Percentiles rank a stretch among this genome's conserved stretches.
These are phyloP conservation scores for Triglochin maritima DNA, from an alignment of 106 monocot species.

Conservation along the genomic window DNA sequence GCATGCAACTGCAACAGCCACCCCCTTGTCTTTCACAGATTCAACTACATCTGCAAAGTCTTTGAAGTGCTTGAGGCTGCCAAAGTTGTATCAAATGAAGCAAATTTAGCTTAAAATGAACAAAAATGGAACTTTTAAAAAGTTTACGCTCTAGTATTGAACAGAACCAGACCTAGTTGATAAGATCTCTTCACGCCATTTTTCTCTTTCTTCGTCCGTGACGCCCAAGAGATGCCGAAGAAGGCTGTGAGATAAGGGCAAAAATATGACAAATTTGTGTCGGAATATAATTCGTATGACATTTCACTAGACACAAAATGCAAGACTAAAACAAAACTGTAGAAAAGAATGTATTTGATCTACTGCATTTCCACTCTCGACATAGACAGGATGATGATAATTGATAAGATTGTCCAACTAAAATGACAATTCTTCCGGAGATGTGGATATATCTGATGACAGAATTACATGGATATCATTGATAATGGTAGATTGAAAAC, in stretches of 20 bases:
- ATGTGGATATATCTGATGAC: no score
- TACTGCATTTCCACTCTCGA: no score
- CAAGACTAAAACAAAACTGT: no score
- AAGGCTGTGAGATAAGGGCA: conserved; percentile 27
- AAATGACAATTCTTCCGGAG: no score
- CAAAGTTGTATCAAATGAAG: not conserved
- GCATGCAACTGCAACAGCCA: conserved; percentile 88
- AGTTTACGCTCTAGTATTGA: not conserved
- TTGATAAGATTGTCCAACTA: no score
- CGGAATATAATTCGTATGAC: no score
- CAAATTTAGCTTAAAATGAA: no score
- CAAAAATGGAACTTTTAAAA: not conserved
- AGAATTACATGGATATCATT: no score
- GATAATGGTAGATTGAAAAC: not conserved
- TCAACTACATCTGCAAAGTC: conserved; percentile 89
- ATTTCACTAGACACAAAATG: no score
- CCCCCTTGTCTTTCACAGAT: conserved; percentile 60
- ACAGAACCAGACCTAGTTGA: conserved; percentile 53
- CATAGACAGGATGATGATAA: no score
- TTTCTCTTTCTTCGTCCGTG: conserved; percentile 80
- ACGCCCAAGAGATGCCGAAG: conserved; percentile 69
- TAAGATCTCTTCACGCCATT: conserved; percentile 82
- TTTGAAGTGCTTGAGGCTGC: conserved; percentile 85
- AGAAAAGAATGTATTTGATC: no score
- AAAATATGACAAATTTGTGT: no score